Percentiles rank a stretch among this genome's conserved stretches.
phyloP scores from a whole-genome alignment of 306 rosid genomes.

The Arachis stenosperma region DNA sequence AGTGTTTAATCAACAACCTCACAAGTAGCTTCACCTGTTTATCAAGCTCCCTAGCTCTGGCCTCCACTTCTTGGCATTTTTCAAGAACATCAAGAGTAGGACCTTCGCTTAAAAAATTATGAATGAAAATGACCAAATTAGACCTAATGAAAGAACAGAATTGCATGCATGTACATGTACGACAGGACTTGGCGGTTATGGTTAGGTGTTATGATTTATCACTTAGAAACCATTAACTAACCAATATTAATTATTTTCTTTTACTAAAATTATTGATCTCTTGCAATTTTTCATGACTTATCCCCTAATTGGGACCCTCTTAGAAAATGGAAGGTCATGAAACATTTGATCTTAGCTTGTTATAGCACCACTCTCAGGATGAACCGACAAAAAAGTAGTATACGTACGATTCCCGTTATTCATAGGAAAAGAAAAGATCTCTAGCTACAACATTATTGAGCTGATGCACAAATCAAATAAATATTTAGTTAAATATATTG shows the following conservation, averaged over 20 bases:
- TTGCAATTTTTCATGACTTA: neutral
- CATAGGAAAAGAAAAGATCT: neutral
- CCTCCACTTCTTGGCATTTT: no score
- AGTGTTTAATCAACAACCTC: no score
- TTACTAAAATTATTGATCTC: no score
- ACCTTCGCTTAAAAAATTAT: neutral
- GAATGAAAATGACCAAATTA: neutral
- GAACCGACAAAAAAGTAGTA: neutral
- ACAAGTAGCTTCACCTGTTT: no score
- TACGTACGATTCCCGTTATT: no score
- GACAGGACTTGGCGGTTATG: no score
- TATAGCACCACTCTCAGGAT: neutral
- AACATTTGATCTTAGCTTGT: neutral
- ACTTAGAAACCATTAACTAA: no score
- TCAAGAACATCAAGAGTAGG: no score
- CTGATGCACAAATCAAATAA: no score
- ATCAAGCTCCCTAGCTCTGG: no score
- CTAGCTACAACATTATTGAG: no score
- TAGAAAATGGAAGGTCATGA: neutral
- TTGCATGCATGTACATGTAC: conserved; percentile 2
- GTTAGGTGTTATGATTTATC: neutral
- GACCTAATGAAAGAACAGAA: neutral
- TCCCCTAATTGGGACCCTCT: neutral
- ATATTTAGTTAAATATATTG: neutral
- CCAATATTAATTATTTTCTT: no score